Evolutionary conservation across 1,284 basidiomycete genomes (phyloP).

Genomic region (Apiotrichum gracile): DNA sequence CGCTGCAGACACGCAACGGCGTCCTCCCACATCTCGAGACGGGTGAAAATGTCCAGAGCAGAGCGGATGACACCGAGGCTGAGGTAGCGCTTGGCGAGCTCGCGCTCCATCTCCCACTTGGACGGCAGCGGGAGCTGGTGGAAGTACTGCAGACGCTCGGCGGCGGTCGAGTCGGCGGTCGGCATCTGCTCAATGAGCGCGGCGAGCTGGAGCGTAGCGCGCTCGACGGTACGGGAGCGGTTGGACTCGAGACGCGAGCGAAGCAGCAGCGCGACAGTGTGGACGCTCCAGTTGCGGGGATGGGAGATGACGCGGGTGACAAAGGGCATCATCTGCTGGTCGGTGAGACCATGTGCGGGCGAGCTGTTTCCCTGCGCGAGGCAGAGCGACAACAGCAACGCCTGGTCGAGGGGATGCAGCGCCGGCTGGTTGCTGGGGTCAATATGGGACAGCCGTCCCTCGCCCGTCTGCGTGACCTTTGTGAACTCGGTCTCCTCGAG

Average conservation of each 20-base stretch:
- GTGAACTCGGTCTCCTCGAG: constrained; percentile 92
- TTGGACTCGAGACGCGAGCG: constrained; percentile 79
- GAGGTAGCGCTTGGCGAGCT: constrained; percentile 74
- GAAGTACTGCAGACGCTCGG: constrained; percentile 71
- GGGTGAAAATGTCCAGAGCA: constrained; percentile 83
- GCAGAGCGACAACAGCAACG: constrained; percentile 79
- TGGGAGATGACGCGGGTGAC: constrained; percentile 76
- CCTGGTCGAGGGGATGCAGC: constrained; percentile 84
- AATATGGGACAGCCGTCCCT: constrained; percentile 55
- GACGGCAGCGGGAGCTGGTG: constrained; percentile 74
- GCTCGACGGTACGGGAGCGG: constrained; percentile 83
- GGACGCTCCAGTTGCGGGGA: constrained; percentile 85
- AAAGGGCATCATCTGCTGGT: constrained; percentile 85
- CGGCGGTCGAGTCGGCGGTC: constrained; percentile 57
- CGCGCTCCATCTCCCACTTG: constrained; percentile 84
- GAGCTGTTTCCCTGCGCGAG: constrained; percentile 83
- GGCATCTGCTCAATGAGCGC: constrained; percentile 94
- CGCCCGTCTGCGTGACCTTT: constrained; percentile 25
- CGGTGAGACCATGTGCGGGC: constrained; percentile 76
- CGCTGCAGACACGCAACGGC: constrained; percentile 77
- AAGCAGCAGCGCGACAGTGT: constrained; percentile 87
- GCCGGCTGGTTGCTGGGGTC: constrained; percentile 78
- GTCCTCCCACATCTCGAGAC: constrained; percentile 95
- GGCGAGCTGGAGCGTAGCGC: constrained; percentile 80
- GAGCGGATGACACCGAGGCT: constrained; percentile 77